Evolutionary conservation across 2,329 filamentous ascomycete species (phyloP).

Genomic region (Colletotrichum liaoningense): DNA sequence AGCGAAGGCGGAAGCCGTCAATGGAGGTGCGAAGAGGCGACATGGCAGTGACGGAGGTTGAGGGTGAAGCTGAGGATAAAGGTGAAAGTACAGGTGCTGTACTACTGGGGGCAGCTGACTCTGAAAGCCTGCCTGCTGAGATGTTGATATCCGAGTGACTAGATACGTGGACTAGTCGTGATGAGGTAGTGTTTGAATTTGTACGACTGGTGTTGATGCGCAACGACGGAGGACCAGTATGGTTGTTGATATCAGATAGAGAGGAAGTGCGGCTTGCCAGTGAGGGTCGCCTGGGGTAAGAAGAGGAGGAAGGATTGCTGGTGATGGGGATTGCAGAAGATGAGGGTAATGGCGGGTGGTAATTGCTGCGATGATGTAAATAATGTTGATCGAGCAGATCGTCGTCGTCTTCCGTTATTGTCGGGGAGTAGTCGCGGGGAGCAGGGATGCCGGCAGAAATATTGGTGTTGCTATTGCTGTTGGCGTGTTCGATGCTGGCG

Average conservation of each 20-base stretch:
- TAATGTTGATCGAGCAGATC: constrained; percentile 41
- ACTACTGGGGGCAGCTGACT: constrained; percentile 42
- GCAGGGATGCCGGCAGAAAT: neutral
- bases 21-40: constrained; percentile 70
- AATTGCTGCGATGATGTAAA: constrained; percentile 22
- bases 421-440: constrained; percentile 65
- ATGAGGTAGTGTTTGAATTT: constrained; percentile 40
- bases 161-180: constrained; percentile 54
- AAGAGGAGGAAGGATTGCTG: constrained; percentile 40
- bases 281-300: constrained; percentile 48
- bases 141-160: constrained; percentile 62
- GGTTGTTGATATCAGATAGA: constrained; percentile 47
- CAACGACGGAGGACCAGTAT: constrained; percentile 44
- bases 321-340: constrained; percentile 39
- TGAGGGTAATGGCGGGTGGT: constrained; percentile 38
- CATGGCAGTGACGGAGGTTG: constrained; percentile 48
- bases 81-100: constrained; percentile 43
- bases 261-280: constrained; percentile 53
- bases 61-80: constrained; percentile 47
- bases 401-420: constrained; percentile 65
- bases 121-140: constrained; percentile 40
- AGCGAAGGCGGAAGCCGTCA: constrained; percentile 71
- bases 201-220: constrained; percentile 53
- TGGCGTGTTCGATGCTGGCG: constrained; percentile 58
- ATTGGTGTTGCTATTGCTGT: constrained; percentile 34